These are phyloP conservation scores for Paspalum notatum DNA, from an alignment of 176 grass and related monocot species.

Conservation along the genomic window DNA sequence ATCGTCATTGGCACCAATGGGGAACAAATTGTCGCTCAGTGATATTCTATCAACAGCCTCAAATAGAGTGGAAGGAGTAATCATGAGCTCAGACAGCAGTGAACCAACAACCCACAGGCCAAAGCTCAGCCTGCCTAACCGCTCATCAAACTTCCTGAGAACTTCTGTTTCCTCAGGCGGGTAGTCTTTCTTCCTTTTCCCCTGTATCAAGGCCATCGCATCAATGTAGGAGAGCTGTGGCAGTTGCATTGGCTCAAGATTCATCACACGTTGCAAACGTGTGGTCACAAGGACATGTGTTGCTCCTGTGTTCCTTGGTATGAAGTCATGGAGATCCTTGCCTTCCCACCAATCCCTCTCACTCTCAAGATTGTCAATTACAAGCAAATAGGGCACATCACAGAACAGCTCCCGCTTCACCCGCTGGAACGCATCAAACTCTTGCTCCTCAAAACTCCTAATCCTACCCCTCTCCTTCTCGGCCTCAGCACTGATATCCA, in stretches of 20 bases:
- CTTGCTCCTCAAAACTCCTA: constrained; percentile 94
- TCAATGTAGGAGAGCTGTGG: constrained; percentile 71
- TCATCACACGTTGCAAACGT: constrained; percentile 73
- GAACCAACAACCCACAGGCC: constrained; percentile 83
- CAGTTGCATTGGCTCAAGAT: constrained; percentile 85
- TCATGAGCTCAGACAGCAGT: constrained; percentile 82
- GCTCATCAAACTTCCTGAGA: constrained; percentile 83
- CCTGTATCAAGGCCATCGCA: constrained; percentile 74
- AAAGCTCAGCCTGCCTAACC: constrained; percentile 85
- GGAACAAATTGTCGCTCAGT: constrained; percentile 60
- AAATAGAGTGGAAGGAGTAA: constrained; percentile 76
- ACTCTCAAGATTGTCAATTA: constrained; percentile 93
- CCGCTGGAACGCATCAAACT: constrained; percentile 86
- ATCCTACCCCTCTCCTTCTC: constrained; percentile 95
- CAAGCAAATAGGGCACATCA: constrained; percentile 89
- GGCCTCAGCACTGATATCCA: constrained; percentile 86
- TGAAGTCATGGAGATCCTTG: constrained; percentile 96
- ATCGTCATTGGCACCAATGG: constrained; percentile 54
- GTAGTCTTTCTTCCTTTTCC: constrained; percentile 82
- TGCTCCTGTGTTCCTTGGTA: constrained; percentile 87
- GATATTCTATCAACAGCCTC: constrained; percentile 85
- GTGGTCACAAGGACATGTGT: constrained; percentile 87
- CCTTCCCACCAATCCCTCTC: constrained; percentile 99
- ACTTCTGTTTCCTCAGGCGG: constrained; percentile 69
- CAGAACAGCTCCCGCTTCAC: constrained; percentile 93